Base-by-base conservation (phyloP, 495 filamentous ascomycete genomes). In the Hyaloscypha bicolor region DNA sequence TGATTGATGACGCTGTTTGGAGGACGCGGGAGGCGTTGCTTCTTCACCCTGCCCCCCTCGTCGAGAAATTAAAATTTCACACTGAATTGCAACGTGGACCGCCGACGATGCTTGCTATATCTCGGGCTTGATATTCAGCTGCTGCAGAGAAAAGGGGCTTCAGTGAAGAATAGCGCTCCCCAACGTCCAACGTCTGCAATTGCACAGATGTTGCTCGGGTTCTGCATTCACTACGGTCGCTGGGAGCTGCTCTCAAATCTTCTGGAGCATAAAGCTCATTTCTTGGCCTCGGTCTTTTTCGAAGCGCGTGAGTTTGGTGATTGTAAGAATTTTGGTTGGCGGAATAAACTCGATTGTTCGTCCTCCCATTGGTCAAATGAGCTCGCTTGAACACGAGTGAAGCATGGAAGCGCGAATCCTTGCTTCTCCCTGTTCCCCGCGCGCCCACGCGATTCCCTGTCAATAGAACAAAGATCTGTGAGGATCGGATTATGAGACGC, bases 401-500 rank as follows among this genome's bases (percentile, higher is more conserved):
- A 21, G 51, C 51, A n/a, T 25, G 51, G 25, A 21, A 53, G 51
- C 22, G 51, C 53, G 53, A 56, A 31, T 31, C 42, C 35, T 4
- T 19, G 53, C 21, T 30, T n/a, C 3, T 32, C 9, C 30, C 16
- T 29, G 25, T 25, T 25, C 51, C 19, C 19, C 51, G 51, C 51
- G 9, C 19, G 6, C 6, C 53, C 53, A 29, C 30, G 53, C 22
- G 6, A 8, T 56, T 56, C 21, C 22, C 53, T 25, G 53, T 11
- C 4, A 53, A 29, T 29, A 53, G 51, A 53, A 6, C 51, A 53
- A 64, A 58, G 21, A 65, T 59, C 53, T 59, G 53, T 58, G 33
- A 53, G 35, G 56, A 60, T 60, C 56, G 56, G 56, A 60, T 60
- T 60, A 60, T 42, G 1, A 42, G 39, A 67, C 37, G 58, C 45